phyloP scores from a whole-genome alignment of 106 monocot species.

The Dioscorea alata region DNA sequence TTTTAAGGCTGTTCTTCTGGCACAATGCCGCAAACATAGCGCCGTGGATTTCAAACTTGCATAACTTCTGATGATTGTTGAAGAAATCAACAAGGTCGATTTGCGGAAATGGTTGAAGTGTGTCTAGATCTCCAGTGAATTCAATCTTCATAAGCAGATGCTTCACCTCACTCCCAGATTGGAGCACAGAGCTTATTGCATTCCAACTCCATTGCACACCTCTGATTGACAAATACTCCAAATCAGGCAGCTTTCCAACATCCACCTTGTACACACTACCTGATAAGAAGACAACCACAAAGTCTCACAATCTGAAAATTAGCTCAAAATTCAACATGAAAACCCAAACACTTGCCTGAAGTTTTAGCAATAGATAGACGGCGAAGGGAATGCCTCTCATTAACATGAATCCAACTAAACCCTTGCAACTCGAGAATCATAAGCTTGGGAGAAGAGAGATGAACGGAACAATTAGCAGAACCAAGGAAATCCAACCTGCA shows the following conservation, averaged over 20 bases:
- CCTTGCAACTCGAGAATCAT: slow-evolving; percentile 58
- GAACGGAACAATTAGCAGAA: slow-evolving; percentile 32
- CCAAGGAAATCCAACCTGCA: slow-evolving; percentile 87
- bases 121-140: slow-evolving; percentile 74
- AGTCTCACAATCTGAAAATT: background rate
- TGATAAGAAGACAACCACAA: slow-evolving; percentile 11
- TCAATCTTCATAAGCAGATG: slow-evolving; percentile 92
- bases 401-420: slow-evolving; percentile 59
- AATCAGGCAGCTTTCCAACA: slow-evolving; percentile 47
- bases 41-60: slow-evolving; percentile 85
- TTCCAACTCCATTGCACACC: slow-evolving; percentile 93
- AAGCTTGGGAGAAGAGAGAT: slow-evolving; percentile 38
- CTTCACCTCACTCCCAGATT: slow-evolving; percentile 61
- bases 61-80: slow-evolving; percentile 67
- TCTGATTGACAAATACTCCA: slow-evolving; percentile 60
- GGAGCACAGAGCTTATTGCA: slow-evolving; percentile 58
- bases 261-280: slow-evolving; percentile 70
- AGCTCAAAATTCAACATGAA: background rate
- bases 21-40: slow-evolving; percentile 93
- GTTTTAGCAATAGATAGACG: slow-evolving; percentile 61
- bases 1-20: slow-evolving; percentile 76
- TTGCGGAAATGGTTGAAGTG: slow-evolving; percentile 70
- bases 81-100: slow-evolving; percentile 84
- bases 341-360: slow-evolving; percentile 32
- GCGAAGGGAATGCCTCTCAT: slow-evolving; percentile 35